A percentile compares a stretch with the other conserved stretches of the same genome.
Conservation (phyloP, 345 rosid genomes). For the Eucalyptus marginata region DNA sequence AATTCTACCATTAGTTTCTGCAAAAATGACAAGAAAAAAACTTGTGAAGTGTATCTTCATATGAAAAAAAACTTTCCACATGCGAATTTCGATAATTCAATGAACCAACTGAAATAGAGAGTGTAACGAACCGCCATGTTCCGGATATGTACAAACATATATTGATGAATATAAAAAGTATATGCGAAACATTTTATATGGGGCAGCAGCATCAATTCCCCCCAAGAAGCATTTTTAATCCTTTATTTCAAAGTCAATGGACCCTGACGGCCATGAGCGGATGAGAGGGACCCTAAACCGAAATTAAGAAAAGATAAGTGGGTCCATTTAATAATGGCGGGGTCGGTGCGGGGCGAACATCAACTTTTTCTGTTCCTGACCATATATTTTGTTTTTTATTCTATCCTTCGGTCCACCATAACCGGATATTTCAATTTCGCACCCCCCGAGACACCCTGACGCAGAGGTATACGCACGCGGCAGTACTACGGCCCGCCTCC, state of each 20-base stretch:
- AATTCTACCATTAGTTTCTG: accelerated
- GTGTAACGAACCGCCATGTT: accelerated
- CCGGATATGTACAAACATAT: not conserved
- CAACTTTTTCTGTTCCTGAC: not conserved
- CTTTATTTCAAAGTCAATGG: not conserved
- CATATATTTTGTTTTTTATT: not conserved
- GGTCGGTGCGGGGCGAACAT: not conserved
- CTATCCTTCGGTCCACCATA: accelerated
- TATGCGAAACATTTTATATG: not conserved
- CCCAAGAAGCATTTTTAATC: not conserved
- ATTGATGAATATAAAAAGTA: not conserved
- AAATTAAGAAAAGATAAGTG: not conserved
- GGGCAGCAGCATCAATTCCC: not conserved
- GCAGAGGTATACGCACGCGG: not conserved
- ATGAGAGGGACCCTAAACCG: not conserved
- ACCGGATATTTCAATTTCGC: not conserved
- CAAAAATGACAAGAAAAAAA: not conserved
- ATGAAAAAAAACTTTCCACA: accelerated
- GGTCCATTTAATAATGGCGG: not conserved
- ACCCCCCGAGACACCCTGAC: not conserved
- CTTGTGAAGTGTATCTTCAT: accelerated
- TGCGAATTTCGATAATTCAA: accelerated
- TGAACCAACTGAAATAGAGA: accelerated
- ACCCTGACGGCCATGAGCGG: not conserved
- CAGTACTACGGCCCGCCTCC: not conserved